phyloP scores from a whole-genome alignment of 1,139 yeast genomes.

The Candida tetrigidarum region DNA sequence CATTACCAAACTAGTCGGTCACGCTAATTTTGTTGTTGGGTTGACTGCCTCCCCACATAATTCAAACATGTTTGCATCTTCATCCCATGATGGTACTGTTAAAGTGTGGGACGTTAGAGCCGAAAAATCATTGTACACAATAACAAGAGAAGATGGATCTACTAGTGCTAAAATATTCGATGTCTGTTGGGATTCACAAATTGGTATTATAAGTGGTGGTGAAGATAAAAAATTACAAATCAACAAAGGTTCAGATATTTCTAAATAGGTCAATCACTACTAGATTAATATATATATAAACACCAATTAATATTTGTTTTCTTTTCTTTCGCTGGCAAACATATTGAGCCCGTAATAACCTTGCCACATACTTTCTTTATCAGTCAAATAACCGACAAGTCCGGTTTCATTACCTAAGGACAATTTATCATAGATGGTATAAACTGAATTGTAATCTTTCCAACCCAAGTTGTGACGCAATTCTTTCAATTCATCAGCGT shows the following conservation, averaged over 20 bases:
- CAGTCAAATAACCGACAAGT: constrained; percentile 59
- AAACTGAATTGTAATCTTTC: constrained; percentile 40
- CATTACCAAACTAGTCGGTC: constrained; percentile 77
- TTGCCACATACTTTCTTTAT: constrained; percentile 69
- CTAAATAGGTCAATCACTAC: constrained; percentile 24
- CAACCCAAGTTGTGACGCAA: constrained; percentile 65
- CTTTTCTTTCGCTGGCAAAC: constrained; percentile 42
- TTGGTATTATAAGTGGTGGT: constrained; percentile 93
- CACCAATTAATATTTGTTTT: constrained; percentile 19
- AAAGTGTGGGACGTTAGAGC: constrained; percentile 97
- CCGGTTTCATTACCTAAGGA: constrained; percentile 29
- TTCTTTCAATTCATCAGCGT: constrained; percentile 61
- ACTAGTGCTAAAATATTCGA: constrained; percentile 72
- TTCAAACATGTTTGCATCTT: constrained; percentile 83
- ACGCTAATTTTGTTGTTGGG: constrained; percentile 86
- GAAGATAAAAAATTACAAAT: constrained; percentile 92
- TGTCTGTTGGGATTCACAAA: constrained; percentile 78
- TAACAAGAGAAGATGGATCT: constrained; percentile 63
- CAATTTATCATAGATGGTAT: constrained; percentile 14
- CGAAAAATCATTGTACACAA: constrained; percentile 82
- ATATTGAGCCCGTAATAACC: constrained; percentile 71
- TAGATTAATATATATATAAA: constrained; percentile 9
- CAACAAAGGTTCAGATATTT: constrained; percentile 57
- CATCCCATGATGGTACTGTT: constrained; percentile 94
- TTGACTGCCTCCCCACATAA: constrained; percentile 75